Percentiles rank a stretch among this genome's conserved stretches.
phyloP scores from a whole-genome alignment of 1,284 basidiomycete species.

The Fomitopsis betulina region DNA sequence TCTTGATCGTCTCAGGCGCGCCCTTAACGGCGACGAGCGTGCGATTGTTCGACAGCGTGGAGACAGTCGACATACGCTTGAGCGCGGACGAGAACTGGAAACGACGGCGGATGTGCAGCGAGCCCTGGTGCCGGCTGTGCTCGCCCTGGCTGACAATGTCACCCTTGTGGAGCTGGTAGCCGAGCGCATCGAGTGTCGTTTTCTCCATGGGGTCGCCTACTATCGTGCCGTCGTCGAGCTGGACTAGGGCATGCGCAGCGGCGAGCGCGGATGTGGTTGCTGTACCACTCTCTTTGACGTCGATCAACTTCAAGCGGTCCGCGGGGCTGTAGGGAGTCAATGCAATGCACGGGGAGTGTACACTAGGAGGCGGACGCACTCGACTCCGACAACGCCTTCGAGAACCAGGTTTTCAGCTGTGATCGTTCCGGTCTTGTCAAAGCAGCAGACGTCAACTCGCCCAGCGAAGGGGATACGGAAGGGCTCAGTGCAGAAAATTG shows the following conservation, averaged over 20 bases:
- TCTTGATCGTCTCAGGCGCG: constrained; percentile 90
- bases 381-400: constrained; percentile 85
- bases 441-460: constrained; percentile 93
- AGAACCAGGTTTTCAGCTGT: constrained; percentile 94
- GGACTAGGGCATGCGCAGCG: constrained; percentile 91
- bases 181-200: constrained; percentile 88
- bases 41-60: constrained; percentile 59
- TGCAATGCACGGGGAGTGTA: constrained; percentile 7
- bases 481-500: constrained; percentile 96
- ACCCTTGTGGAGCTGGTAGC: constrained; percentile 82
- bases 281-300: constrained; percentile 71
- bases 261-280: constrained; percentile 90
- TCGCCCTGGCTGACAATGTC: constrained; percentile 64
- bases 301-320: constrained; percentile 66
- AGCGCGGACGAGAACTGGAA: constrained; percentile 96
- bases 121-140: constrained; percentile 48
- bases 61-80: constrained; percentile 93
- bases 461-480: constrained; percentile 95
- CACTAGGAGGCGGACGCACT: constrained; percentile 46
- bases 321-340: constrained; percentile 35
- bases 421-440: constrained; percentile 97
- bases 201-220: constrained; percentile 99
- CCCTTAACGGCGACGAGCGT: constrained; percentile 81
- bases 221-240: constrained; percentile 87
- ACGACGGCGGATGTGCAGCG: constrained; percentile 76